These are phyloP conservation scores for Fusarium avenaceum DNA, from an alignment of 2,329 filamentous ascomycete genomes.

Conservation along the genomic window DNA sequence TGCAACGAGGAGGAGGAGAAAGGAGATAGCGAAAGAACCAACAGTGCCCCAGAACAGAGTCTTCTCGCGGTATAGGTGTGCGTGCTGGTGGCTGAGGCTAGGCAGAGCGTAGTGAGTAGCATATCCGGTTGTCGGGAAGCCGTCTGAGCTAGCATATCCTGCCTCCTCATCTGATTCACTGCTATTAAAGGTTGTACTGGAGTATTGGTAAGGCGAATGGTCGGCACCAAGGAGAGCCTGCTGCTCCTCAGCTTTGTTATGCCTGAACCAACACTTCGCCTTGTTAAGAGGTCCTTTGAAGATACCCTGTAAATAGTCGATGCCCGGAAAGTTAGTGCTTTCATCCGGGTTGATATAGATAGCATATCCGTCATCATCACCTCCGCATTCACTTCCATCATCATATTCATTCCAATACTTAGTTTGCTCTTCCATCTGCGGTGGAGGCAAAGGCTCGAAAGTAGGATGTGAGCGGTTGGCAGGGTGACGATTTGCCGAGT, in stretches of 20 bases:
- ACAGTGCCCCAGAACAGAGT: conserved; percentile 68
- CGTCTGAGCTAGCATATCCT: conserved; percentile 67
- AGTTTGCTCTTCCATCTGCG: conserved; percentile 49
- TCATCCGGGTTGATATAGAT: conserved; percentile 82
- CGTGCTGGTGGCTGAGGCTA: conserved; percentile 64
- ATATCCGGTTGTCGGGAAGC: conserved; percentile 65
- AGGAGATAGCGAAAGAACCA: conserved; percentile 69
- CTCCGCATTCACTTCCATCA: conserved; percentile 77
- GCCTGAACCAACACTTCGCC: conserved; percentile 65
- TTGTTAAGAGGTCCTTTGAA: conserved; percentile 64
- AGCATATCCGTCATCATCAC: conserved; percentile 71
- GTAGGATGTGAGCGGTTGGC: conserved; percentile 46
- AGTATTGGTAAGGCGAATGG: conserved; percentile 48
- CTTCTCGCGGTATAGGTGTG: conserved; percentile 65
- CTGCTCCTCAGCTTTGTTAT: conserved; percentile 48
- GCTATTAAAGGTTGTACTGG: conserved; percentile 49
- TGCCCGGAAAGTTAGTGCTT: conserved; percentile 70
- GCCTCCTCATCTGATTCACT: conserved; percentile 61
- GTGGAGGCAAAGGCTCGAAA: conserved; percentile 53
- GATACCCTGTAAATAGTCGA: conserved; percentile 70
- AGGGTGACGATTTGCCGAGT: conserved; percentile 25
- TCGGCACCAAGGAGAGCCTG: conserved; percentile 51
- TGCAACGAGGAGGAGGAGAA: conserved; percentile 74
- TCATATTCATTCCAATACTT: conserved; percentile 92
- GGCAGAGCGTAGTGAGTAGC: conserved; percentile 68